A percentile compares a stretch with the other conserved stretches of the same genome.
Evolutionary conservation across 1,284 basidiomycete genomes (phyloP).

Genomic region (Rhodotorula sp.): DNA sequence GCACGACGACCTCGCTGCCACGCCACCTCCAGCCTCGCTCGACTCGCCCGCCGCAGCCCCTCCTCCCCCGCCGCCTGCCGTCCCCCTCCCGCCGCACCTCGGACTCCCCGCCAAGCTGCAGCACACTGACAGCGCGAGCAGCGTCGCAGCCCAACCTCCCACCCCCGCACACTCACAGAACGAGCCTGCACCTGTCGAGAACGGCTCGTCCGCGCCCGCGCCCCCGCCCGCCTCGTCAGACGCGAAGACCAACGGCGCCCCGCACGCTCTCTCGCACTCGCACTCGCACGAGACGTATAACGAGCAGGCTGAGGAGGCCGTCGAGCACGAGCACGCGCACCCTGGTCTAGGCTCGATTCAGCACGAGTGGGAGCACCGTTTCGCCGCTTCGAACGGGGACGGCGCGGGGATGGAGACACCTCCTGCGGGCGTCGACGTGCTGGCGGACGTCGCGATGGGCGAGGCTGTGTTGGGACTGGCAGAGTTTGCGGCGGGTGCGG

Average conservation of each 20-base stretch:
- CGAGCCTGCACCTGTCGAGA: not conserved
- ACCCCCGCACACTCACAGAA: conserved; percentile 13
- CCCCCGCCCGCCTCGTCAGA: not conserved
- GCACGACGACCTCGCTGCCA: too few relatives aligned
- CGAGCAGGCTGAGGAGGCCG: conserved; percentile 1
- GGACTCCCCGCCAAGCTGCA: conserved; percentile 6
- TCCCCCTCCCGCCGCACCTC: conserved; percentile 19
- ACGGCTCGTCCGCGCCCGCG: not conserved
- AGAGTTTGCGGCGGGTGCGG: conserved; percentile 25
- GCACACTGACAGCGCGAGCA: conserved; percentile 21
- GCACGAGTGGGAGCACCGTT: conserved; percentile 1
- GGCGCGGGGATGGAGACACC: not conserved
- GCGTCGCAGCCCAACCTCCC: conserved; percentile 26
- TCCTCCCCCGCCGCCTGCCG: conserved; percentile 15
- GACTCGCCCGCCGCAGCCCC: not conserved
- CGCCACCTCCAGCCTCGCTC: not conserved
- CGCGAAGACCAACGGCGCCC: not conserved
- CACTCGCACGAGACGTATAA: not conserved
- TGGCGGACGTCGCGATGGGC: conserved; percentile 33
- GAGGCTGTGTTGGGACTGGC: conserved; percentile 29
- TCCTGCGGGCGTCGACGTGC: conserved; percentile 23
- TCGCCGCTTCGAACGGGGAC: not conserved
- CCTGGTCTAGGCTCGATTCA: conserved; percentile 15
- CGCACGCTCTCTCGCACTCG: too few relatives aligned
- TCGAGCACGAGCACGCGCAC: conserved; percentile 13